Base-by-base conservation (phyloP, 1,284 basidiomycete genomes). In the Rhodotorula sp. region DNA sequence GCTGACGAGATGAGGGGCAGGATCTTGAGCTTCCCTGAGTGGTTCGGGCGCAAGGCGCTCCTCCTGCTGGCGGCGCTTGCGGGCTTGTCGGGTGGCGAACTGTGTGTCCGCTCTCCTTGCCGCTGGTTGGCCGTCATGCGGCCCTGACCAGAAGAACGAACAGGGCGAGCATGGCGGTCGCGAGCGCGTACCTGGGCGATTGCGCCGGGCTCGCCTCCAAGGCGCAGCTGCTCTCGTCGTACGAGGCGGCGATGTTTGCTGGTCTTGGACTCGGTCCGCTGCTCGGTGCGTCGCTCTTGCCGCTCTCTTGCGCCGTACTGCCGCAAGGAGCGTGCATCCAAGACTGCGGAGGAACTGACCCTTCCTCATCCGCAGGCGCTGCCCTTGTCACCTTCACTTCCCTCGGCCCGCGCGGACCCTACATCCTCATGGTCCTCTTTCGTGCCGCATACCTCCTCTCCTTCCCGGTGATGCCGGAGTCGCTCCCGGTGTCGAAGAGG, bases 381-480 rank as follows among this genome's bases (percentile, higher is more conserved):
- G 22, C 55, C 32, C 53, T 73, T n/a, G n/a, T 76, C 29, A 62
- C 48, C 25, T 25, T 55, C 9, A 64, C 65, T 6, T 39, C 57
- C 4, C 46, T 57, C 22, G 61, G 64, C 21, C 54, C 72, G 6
- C 25, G 63, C 8, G 29, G 55, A 0, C 71, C 71, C 0, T 69
- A 74, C 54, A 44, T 55, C 50, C 36, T 32, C 36, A 60, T 53
- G n/a, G 7, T 67, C 5, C 1, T 65, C 37, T 36, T 27, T 19
- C 56, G 61, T 3, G 7, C 63, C 8, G 13, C 56, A 34, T 61
- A 57, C 25, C 56, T 70, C 34, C n/a, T 61, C 25, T 1, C 46
- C 19, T 8, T 73, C 32, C 55, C 68, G 5, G 37, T 75, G 65
- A 51, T 76, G 61, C 75, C 73, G 32, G 75, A 76, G 25, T 72